These are phyloP conservation scores for Ceratobasidium theobromae DNA, from an alignment of 1,284 basidiomycete genomes.

Conservation along the genomic window DNA sequence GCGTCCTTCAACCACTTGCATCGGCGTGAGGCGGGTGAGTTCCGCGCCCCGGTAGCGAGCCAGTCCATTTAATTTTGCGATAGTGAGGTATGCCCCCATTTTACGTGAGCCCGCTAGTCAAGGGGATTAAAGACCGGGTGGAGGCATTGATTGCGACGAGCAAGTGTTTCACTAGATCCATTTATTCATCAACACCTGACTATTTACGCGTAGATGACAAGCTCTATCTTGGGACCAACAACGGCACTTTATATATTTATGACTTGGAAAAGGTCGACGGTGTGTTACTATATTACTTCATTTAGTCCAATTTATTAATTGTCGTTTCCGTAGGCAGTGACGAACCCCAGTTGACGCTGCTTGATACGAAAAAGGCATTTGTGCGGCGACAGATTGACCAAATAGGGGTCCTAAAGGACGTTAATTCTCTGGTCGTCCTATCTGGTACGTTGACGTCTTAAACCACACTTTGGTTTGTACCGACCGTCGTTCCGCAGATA, in stretches of 20 bases:
- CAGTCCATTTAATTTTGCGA: background rate
- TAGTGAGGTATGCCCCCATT: slow-evolving; percentile 37
- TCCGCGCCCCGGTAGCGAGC: background rate
- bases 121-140: slow-evolving; percentile 50
- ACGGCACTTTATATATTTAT: slow-evolving; percentile 70
- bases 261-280: slow-evolving; percentile 49
- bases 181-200: slow-evolving; percentile 54
- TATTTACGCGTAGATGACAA: slow-evolving; percentile 62
- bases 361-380: slow-evolving; percentile 68
- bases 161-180: slow-evolving; percentile 36
- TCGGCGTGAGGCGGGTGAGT: background rate
- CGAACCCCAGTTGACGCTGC: slow-evolving; percentile 50
- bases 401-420: slow-evolving; percentile 78
- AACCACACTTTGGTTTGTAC: background rate
- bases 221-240: slow-evolving; percentile 73
- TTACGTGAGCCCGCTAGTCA: slow-evolving; percentile 38
- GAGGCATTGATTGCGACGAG: slow-evolving; percentile 38
- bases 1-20: background rate
- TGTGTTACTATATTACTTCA: slow-evolving; percentile 39
- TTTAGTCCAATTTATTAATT: background rate
- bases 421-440: slow-evolving; percentile 77
- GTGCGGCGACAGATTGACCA: slow-evolving; percentile 78
- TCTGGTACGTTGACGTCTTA: slow-evolving; percentile 58
- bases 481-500: slow-evolving; percentile 50
- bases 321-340: slow-evolving; percentile 42